Evolutionary conservation across 2,329 filamentous ascomycete species (phyloP).

Genomic region (Tolypocladium amazonense): DNA sequence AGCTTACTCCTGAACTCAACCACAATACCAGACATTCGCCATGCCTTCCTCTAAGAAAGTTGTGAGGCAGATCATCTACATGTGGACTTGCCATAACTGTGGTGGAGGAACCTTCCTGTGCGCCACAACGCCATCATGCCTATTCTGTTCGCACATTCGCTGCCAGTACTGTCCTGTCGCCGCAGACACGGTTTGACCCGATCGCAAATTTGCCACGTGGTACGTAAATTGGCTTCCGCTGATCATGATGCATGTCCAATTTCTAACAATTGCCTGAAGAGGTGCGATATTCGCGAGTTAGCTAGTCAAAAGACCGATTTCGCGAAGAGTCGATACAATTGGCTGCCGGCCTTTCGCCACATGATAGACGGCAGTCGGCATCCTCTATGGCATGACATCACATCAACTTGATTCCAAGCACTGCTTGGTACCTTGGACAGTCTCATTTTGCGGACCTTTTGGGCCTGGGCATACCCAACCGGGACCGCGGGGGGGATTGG

Average conservation of each 20-base stretch:
- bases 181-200: background rate
- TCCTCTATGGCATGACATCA: background rate
- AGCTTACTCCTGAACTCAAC: background rate
- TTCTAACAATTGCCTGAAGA: background rate
- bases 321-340: background rate
- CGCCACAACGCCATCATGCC: constrained; percentile 4
- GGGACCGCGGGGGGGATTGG: background rate
- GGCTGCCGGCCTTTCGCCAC: too few relatives aligned
- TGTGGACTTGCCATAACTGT: constrained; percentile 5
- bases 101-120: constrained; percentile 3
- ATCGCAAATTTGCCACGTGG: background rate
- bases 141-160: constrained; percentile 1
- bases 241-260: too few relatives aligned
- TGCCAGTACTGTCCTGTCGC: background rate
- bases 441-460: background rate
- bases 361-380: background rate
- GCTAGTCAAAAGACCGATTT: background rate
- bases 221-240: background rate
- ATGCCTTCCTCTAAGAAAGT: background rate
- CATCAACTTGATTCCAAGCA: background rate
- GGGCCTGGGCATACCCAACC: background rate
- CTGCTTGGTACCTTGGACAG: background rate
- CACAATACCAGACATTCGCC: background rate
- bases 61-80: background rate
- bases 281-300: too few relatives aligned